phyloP scores from a whole-genome alignment of 441 rosid species.

The Pelargonium citronellum region DNA sequence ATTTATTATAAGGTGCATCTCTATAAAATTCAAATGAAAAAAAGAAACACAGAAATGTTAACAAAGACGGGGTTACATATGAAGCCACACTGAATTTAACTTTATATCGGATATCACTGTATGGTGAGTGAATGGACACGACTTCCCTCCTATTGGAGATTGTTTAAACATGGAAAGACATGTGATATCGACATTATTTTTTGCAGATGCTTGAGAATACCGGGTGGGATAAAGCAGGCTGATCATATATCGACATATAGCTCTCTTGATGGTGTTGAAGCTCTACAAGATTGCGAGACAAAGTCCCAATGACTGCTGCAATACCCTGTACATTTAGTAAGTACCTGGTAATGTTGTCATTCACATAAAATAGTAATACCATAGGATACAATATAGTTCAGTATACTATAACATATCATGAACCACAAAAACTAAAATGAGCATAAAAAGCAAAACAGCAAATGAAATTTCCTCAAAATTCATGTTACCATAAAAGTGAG shows the following conservation, averaged over 20 bases:
- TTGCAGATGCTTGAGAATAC: conserved; percentile 33
- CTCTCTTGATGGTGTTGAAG: conserved; percentile 37
- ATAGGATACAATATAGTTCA: conserved; percentile 13
- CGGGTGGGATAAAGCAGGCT: conserved; percentile 39
- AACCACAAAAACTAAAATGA: not conserved
- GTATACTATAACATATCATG: conserved; percentile 13
- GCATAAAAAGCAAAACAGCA: not conserved
- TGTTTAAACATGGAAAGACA: not conserved
- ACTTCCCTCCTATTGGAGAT: not conserved
- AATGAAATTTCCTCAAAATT: not conserved
- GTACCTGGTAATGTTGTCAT: conserved; percentile 14
- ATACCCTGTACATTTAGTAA: conserved; percentile 41
- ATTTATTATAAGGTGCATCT: conserved; percentile 4
- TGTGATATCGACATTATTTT: conserved; percentile 17
- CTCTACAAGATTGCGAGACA: conserved; percentile 46
- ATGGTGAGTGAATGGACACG: not conserved
- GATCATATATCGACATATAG: conserved; percentile 46
- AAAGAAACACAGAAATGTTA: too few species aligned
- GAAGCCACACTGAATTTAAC: not conserved
- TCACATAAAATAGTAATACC: not conserved
- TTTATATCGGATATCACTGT: not conserved
- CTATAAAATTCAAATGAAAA: not conserved
- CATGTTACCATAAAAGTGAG: not conserved
- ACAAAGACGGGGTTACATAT: too few species aligned
- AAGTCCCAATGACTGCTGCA: conserved; percentile 49